Evolutionary conservation across 2,329 filamentous ascomycete species (phyloP).

Genomic region (Trichoderma semiorbis): DNA sequence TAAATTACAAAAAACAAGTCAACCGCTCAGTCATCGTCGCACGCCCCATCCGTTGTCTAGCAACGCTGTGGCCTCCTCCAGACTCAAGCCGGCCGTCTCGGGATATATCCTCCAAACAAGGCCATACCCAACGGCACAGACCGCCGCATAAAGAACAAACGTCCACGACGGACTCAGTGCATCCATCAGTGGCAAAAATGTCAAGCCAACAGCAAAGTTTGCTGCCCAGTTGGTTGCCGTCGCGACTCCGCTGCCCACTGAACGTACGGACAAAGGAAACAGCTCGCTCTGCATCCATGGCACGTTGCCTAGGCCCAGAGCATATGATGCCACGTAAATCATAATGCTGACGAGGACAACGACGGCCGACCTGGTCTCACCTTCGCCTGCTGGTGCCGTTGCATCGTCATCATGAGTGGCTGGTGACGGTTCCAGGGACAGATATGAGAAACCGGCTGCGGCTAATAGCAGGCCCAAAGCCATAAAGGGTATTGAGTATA

Average conservation of each 20-base stretch:
- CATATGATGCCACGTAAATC: conserved; percentile 81
- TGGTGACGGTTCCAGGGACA: conserved; percentile 44
- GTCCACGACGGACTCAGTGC: conserved; percentile 68
- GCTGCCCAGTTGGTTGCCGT: conserved; percentile 84
- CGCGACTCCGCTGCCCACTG: conserved; percentile 66
- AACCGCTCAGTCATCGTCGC: conserved; percentile 31
- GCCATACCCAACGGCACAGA: conserved; percentile 68
- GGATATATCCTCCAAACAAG: conserved; percentile 75
- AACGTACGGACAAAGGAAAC: conserved; percentile 73
- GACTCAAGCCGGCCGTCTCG: conserved; percentile 75
- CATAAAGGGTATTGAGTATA: conserved; percentile 86
- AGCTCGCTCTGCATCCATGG: conserved; percentile 96
- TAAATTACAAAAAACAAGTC: neutral
- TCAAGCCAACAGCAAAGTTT: conserved; percentile 82
- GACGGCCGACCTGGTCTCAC: conserved; percentile 39
- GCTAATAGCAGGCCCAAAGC: conserved; percentile 66
- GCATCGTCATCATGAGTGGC: conserved; percentile 21
- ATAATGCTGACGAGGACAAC: conserved; percentile 73
- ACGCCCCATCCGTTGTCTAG: conserved; percentile 73
- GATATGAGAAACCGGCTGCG: conserved; percentile 66
- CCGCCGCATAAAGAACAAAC: conserved; percentile 71
- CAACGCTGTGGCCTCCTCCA: conserved; percentile 75
- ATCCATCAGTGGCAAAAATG: conserved; percentile 86
- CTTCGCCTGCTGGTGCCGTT: conserved; percentile 6
- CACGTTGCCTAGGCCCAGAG: conserved; percentile 83